Evolutionary conservation across 352 stramenopile species (phyloP), one percentile per base, ranked within the genome.

Genomic region (Phytophthora sp.): DNA sequence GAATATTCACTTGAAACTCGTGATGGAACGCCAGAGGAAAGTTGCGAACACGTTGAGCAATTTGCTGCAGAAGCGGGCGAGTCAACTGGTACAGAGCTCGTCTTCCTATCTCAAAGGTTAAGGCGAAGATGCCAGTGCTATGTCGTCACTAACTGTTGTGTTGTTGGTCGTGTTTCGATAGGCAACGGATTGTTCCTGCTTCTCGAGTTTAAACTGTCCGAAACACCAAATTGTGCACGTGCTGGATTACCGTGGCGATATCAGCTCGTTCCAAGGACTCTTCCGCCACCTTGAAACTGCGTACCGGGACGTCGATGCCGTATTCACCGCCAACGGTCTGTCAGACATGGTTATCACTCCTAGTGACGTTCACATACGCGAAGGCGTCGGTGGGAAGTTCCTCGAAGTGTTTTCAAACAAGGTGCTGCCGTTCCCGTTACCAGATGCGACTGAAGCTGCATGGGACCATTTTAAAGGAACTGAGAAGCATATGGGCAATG

Each of bases 21-120:
- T 79, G 46, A 55, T 88, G 29, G 74, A 85, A 31, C 66, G 73
- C 15, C 76, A 88, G 36, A 64, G 71, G 42, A 77, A 72, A 30
- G 67, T 84, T 11, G 69, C 67, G 21, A 73, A 63, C 36, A 72
- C 54, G 5, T 52, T 88, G 13, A 68, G 73, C 39, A 70, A 50
- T 30, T 45, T 80, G n/a, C 52, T 84, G 21, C 59, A 74, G 36
- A 71, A 74, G 29, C 69, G 69, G 33, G 27, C 41, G 7, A 69
- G 30, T 36, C 46, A 72, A 39, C 26, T 66, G 49, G 69, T 77
- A 69, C 29, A 33, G 29, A 33, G 35, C 35, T 42, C n/a, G 21
- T 44, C 7, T 44, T 7, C 16, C 36, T n/a, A 16, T n/a, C n/a
- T n/a, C n/a, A n/a, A n/a, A n/a, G n/a, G n/a, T n/a, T n/a, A n/a